Evolutionary conservation across 495 filamentous ascomycete species (phyloP), one percentile per base, ranked within the genome.

Genomic region (Astrothelium macrocarpum): DNA sequence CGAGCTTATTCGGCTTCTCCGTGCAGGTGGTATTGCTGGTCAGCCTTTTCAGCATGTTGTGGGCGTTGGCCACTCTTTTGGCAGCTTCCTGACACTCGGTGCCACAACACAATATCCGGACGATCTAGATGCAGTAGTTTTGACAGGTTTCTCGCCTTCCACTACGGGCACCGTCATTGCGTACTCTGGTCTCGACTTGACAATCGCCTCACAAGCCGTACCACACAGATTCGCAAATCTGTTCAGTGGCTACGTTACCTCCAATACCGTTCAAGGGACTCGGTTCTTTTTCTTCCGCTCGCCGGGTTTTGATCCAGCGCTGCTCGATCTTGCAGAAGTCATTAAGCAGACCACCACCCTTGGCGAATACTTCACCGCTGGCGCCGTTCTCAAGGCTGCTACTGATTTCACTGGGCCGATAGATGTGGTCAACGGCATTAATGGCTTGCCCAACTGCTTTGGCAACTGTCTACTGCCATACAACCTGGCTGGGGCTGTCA

Each of bases 51-150:
- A 69, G 25, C 69, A 75, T 3, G 68, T 78, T 29, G 67, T 79
- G 16, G 75, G 74, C 42, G 70, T 78, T 14, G 76, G 75, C 32
- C 76, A 79, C 65, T 76, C 74, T 60, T 65, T 72, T 14, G 76
- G 77, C 53, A 67, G 66, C 39, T 61, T 68, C 58, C 59, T 74
- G 11, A 71, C 71, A 7, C 45, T 66, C 29, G 67, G 64, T 39
- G 62, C 76, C 39, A 53, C 70, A 5, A 62, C 60, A 2, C 56
- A 67, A 36, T 69, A 72, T 65, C 72, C 74, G 2, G 23, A 64
- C 23, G 70, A 71, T 61, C 66, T 76, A 32, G 73, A 76, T 61
- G 73, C 72, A 3, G 61, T 67, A 20, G 66, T 74, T 26, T 62
- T 76, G 32, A 72, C 72, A 2, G 72, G 73, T 20, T 4, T 49